Evolutionary conservation across 805 yeast genomes (phyloP), one percentile per base, ranked within the genome.

Genomic region (Zygoascus flipseniorum): DNA sequence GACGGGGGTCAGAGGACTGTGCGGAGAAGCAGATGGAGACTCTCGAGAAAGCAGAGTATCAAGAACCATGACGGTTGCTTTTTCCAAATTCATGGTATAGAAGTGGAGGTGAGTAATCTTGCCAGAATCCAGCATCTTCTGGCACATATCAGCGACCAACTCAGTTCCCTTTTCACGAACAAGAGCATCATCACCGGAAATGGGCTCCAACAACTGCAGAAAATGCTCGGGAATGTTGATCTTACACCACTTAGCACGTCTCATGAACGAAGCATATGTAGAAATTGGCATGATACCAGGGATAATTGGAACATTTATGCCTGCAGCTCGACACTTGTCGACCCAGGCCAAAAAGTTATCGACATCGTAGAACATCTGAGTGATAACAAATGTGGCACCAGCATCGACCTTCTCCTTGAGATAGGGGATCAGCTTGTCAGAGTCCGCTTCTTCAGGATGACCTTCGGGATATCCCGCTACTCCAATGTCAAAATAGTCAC

Each of bases 251-350:
- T 82, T 82, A 18, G 97, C 96, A 68, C 99, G 81, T 73, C 99
- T 84, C 58, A 89, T 69, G 67, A 93, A 93, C 2, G 96, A 82
- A 26, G 95, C 86, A 70, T 92, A 90, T 2, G 97, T 88, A n/a
- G 95, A 83, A 54, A 93, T 90, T 20, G 99, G 99, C 99, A 93
- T 93, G 69, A 93, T 89, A 13, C 99, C 99, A 1, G 99, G 99
- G 55, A 93, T 84, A 59, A 93, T 86, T 31, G 98, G 98, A 51
- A 87, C 82, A 42, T 75, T 75, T 58, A 93, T 78, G 20, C 96
- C 97, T 20, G 74, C 73, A 20, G 76, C 81, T 60, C 92, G 79
- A 52, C 92, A 78, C 55, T 73, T 70, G 18, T 75, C 68, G 62
- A 93, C 88, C 99, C 99, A 93, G 11, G 69, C 62, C 54, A 93